These are phyloP conservation scores for Diplogelasinospora grovesii DNA, from an alignment of 495 filamentous ascomycete genomes.

Conservation along the genomic window DNA sequence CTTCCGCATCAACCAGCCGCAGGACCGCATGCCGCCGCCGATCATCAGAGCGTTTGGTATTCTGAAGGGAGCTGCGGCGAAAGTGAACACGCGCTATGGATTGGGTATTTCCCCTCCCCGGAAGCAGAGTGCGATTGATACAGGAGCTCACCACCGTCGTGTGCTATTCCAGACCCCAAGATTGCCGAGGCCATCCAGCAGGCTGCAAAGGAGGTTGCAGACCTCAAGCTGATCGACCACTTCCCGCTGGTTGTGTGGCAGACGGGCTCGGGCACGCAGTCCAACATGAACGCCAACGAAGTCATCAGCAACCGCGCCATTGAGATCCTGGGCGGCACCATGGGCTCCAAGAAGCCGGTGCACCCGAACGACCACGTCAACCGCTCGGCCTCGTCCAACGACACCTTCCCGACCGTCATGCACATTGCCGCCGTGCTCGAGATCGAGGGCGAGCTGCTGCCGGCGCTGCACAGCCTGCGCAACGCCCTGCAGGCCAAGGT, in stretches of 20 bases:
- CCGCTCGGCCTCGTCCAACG: constrained; percentile 97
- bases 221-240: constrained; percentile 91
- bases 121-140: constrained; percentile 12
- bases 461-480: constrained; percentile 72
- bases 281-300: constrained; percentile 99
- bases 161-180: constrained; percentile 61
- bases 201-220: constrained; percentile 88
- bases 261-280: constrained; percentile 96
- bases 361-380: constrained; percentile 99
- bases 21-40: constrained; percentile 94
- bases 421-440: constrained; percentile 96
- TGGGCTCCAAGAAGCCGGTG: constrained; percentile 95
- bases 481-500: constrained; percentile 81
- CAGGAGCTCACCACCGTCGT: constrained; percentile 8
- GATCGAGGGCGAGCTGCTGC: constrained; percentile 78
- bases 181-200: constrained; percentile 90
- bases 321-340: constrained; percentile 89
- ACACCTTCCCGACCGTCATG: constrained; percentile 99
- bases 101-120: constrained; percentile 59
- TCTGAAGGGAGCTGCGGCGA: constrained; percentile 92
- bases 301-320: constrained; percentile 99
- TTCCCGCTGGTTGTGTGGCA: constrained; percentile 99
- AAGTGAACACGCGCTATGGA: constrained; percentile 91
- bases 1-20: constrained; percentile 98
- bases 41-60: constrained; percentile 93